A percentile compares a stretch with the other conserved stretches of the same genome.
Evolutionary conservation across 495 filamentous ascomycete genomes (phyloP).

Genomic region (Bathelium albidoporum): DNA sequence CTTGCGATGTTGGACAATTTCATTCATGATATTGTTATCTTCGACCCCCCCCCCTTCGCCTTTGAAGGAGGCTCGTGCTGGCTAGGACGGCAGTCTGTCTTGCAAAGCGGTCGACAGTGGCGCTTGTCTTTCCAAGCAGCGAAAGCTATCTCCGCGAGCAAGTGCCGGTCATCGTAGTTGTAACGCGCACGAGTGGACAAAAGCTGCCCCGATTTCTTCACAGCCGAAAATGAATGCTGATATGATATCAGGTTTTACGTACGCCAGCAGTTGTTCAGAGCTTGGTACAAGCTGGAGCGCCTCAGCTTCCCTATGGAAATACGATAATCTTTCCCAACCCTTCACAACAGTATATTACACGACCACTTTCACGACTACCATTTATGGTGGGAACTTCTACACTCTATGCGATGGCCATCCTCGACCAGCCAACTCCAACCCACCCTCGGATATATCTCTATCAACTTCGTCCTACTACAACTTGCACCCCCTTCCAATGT

Average conservation of each 20-base stretch:
- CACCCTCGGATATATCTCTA: not conserved
- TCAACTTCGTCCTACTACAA: not conserved
- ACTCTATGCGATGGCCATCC: constrained; percentile 15
- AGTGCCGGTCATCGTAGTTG: not conserved
- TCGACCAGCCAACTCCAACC: not conserved
- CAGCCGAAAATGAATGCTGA: not conserved
- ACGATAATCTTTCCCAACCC: not conserved
- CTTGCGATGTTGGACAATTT: too few relatives aligned
- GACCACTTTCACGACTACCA: not conserved
- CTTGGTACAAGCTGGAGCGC: constrained; percentile 1
- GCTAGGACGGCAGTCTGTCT: not conserved
- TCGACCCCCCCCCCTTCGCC: not conserved
- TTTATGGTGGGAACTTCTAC: not conserved
- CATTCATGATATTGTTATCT: not conserved
- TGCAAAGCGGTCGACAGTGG: not conserved
- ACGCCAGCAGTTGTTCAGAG: not conserved
- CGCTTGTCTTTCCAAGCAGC: not conserved
- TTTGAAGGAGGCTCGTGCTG: not conserved
- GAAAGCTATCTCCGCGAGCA: not conserved
- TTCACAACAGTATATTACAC: not conserved
- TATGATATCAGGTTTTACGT: not conserved
- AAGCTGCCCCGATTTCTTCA: not conserved
- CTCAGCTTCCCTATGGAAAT: not conserved
- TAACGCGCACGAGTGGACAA: not conserved
- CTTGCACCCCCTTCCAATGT: not conserved